A percentile compares a stretch with the other conserved stretches of the same genome.
These are phyloP conservation scores for Penicillium sp. DNA, from an alignment of 2,329 filamentous ascomycete species.

Conservation along the genomic window DNA sequence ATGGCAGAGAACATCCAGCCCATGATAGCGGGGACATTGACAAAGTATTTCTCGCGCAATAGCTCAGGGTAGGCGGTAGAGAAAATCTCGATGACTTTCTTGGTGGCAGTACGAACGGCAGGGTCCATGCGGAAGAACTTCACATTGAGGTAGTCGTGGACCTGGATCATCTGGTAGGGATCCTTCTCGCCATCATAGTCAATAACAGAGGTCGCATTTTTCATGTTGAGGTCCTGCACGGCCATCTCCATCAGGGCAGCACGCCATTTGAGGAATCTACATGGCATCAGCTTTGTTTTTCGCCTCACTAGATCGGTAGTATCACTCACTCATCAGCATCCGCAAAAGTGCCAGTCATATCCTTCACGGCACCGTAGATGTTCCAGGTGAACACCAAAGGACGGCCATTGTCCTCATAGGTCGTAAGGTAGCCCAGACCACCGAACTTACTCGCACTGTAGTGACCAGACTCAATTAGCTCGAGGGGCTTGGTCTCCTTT, in stretches of 20 bases:
- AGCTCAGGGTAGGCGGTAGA: slow-evolving; percentile 84
- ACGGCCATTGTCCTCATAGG: slow-evolving; percentile 58
- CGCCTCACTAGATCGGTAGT: neutral
- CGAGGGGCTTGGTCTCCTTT: slow-evolving; percentile 68
- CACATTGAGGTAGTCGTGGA: slow-evolving; percentile 89
- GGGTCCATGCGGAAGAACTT: slow-evolving; percentile 82
- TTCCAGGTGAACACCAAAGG: slow-evolving; percentile 79
- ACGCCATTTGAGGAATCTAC: slow-evolving; percentile 84
- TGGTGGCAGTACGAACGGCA: slow-evolving; percentile 70
- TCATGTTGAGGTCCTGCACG: slow-evolving; percentile 69
- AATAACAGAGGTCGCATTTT: slow-evolving; percentile 68
- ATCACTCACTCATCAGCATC: slow-evolving; percentile 70
- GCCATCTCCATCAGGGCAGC: slow-evolving; percentile 87
- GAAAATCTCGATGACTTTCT: slow-evolving; percentile 79
- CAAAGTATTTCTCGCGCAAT: slow-evolving; percentile 87
- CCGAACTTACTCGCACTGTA: slow-evolving; percentile 71
- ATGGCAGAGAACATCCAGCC: slow-evolving; percentile 77
- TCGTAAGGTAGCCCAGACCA: slow-evolving; percentile 76
- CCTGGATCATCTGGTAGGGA: slow-evolving; percentile 85
- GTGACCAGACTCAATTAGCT: slow-evolving; percentile 59
- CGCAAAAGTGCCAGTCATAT: slow-evolving; percentile 76
- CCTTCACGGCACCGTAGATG: slow-evolving; percentile 84
- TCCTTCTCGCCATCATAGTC: slow-evolving; percentile 59
- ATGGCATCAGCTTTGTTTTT: neutral
- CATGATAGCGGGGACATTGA: slow-evolving; percentile 91